Evolutionary conservation across 192 early-diverging fungal genomes (phyloP).

Genomic region (Phycomyces blakesleeanus): DNA sequence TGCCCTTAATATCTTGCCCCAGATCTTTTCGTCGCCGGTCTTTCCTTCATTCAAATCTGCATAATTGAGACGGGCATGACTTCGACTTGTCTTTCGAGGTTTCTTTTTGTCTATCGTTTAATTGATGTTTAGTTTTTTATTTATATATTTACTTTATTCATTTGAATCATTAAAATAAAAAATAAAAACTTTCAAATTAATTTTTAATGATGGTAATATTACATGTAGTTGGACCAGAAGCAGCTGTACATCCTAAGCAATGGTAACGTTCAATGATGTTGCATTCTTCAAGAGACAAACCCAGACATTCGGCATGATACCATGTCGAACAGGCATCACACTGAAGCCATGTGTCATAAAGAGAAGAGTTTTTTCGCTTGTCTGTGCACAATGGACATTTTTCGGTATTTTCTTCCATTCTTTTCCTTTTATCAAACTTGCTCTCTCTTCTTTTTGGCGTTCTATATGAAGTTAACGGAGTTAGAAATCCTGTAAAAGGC

Average conservation of each 20-base stretch:
- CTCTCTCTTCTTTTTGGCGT: no score
- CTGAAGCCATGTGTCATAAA: constrained; percentile 48
- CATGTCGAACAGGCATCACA: constrained; percentile 64
- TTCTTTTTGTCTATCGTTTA: constrained; percentile 31
- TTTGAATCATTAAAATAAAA: neutral
- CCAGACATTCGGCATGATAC: constrained; percentile 66
- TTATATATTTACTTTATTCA: no score
- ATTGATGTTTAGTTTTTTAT: no score
- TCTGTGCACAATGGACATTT: neutral
- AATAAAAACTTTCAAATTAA: neutral
- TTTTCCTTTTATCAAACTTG: neutral
- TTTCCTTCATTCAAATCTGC: constrained; percentile 77
- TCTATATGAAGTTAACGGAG: no score
- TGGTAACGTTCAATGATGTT: constrained; percentile 63
- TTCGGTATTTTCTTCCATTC: neutral
- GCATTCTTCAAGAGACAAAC: constrained; percentile 49
- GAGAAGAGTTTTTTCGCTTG: neutral
- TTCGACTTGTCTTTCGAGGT: constrained; percentile 56
- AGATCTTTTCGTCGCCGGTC: constrained; percentile 76
- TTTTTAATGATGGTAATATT: no score
- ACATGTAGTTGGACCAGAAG: constrained; percentile 58
- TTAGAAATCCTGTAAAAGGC: no score
- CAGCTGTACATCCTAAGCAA: constrained; percentile 50
- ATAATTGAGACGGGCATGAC: constrained; percentile 69
- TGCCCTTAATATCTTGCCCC: constrained; percentile 65